Evolutionary conservation across 78 protist genomes (phyloP).

Genomic region (Dictyostelium citrinum): DNA sequence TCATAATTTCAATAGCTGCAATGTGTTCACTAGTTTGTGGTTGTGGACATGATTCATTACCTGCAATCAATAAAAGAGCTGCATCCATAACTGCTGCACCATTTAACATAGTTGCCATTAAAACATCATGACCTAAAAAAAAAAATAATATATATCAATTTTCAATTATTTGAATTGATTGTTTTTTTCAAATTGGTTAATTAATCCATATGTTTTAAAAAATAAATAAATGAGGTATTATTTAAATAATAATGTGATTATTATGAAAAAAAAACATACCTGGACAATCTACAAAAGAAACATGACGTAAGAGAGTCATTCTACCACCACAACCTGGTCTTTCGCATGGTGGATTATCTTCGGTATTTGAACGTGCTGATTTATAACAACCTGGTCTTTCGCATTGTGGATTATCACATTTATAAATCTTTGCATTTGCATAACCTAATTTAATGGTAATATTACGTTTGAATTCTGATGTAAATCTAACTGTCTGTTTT

Average conservation of each 20-base stretch:
- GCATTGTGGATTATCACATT: conserved; percentile 90
- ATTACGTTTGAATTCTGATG: conserved; percentile 98
- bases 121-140: conserved; percentile 97
- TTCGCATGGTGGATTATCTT: conserved; percentile 84
- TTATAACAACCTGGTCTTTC: conserved; percentile 95
- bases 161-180: conserved; percentile 18
- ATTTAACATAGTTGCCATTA: conserved; percentile 99
- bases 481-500: conserved; percentile 92
- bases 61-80: conserved; percentile 99
- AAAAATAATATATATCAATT: no score
- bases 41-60: conserved; percentile 99
- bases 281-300: conserved; percentile 93
- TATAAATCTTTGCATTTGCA: conserved; percentile 99
- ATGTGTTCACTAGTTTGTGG: conserved; percentile 99
- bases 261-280: not conserved
- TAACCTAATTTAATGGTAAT: conserved; percentile 99
- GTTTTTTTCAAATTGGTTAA: not conserved
- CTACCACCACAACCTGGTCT: conserved; percentile 88
- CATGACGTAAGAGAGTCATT: conserved; percentile 87
- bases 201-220: not conserved
- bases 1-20: conserved; percentile 99
- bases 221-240: not conserved
- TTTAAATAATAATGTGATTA: no score
- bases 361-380: conserved; percentile 80
- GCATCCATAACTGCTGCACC: conserved; percentile 99